Base-by-base conservation (phyloP, 352 stramenopile genomes). In the Pythium dissotocum region DNA sequence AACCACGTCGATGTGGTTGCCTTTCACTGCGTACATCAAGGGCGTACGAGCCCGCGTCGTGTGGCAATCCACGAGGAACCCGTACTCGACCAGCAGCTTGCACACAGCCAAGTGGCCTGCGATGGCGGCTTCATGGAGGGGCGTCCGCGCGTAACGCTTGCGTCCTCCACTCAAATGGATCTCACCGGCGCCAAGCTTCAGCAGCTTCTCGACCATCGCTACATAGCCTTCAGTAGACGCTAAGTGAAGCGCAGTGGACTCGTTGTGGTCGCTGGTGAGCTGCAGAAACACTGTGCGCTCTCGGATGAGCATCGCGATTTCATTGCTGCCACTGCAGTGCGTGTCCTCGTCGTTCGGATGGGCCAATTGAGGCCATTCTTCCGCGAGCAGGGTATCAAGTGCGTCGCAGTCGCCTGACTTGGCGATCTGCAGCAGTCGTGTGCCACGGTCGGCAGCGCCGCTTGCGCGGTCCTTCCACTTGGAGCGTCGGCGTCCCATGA, bases 11-110 rank as follows among this genome's bases (percentile, higher is more conserved):
- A 90, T 35, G 49, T 90, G 83, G 58, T 80, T 79, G 40, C 83
- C 82, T 51, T 89, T 91, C 16, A 86, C 78, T 18, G 83, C 80
- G 52, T 92, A 92, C 84, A 94, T 89, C 44, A 94, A 73, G 51
- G 82, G 86, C 36, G 86, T 94, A 24, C 86, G 75, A 13, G 77
- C 82, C 46, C 86, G 80, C 26, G 86, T 94, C 49, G 86, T 94
- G 74, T 94, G 86, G 61, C 82, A 90, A 53, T 90, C 82, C 24
- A 94, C 82, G 13, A 91, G 68, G 21, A 90, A 76, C 0, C 82
- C 86, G 53, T 78, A 84, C 40, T 73, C 68, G 21, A 94, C 79
- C 24, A 92, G 70, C 36, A 87, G 36, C 3, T 63, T 63, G 62
- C 80, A 91, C 5, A 80, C 77, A 0, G 74, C 68, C 48, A 88